Base-by-base conservation (phyloP, 176 grass and related monocot genomes). In the Chloris gayana region DNA sequence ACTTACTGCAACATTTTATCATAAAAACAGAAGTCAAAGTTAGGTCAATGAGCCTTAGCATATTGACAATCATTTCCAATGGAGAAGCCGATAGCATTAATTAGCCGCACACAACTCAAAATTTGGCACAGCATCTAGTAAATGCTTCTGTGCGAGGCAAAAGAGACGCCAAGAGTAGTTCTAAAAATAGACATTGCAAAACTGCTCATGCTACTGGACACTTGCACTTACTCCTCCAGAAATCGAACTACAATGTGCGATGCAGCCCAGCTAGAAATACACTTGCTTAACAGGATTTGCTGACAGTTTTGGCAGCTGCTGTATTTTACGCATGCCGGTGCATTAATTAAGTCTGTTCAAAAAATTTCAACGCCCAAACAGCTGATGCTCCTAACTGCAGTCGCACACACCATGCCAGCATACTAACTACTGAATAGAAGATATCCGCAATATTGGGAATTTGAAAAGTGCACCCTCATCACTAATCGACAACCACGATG, bases 161-260 rank as follows among this genome's bases (percentile, higher is more conserved):
- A 51, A 51, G 18, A 22, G 8, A 57, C 10, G 7, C 21, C 6
- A 24, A 7, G 53, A 9, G 53, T 7, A 72, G 72, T 34, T 61
- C 79, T 74, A 83, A 86, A 78, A 78, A 78, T 78, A 89, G 73
- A 74, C 18, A 85, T 7, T 31, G 30, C 47, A n/a, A 46, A 25
- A 67, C 38, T 24, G 72, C 35, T 72, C 25, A 51, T 81, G 49
- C 72, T 11, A 9, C 37, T 61, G 26, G 45, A 66, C 35, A 68
- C 46, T 59, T 27, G 19, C 17, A 80, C 51, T 26, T 69, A 66
- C 45, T 34, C 49, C 29, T 59, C 5, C n/a, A 82, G 13, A 33
- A 72, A 18, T 3, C 6, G 2, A 78, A 73, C 72, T 71, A 77
- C 57, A 27, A 82, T 14, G 0, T 41, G 65, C 54, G 15, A 49